phyloP scores from a whole-genome alignment of 1,284 basidiomycete species.

The Tilletiaria anomala region DNA sequence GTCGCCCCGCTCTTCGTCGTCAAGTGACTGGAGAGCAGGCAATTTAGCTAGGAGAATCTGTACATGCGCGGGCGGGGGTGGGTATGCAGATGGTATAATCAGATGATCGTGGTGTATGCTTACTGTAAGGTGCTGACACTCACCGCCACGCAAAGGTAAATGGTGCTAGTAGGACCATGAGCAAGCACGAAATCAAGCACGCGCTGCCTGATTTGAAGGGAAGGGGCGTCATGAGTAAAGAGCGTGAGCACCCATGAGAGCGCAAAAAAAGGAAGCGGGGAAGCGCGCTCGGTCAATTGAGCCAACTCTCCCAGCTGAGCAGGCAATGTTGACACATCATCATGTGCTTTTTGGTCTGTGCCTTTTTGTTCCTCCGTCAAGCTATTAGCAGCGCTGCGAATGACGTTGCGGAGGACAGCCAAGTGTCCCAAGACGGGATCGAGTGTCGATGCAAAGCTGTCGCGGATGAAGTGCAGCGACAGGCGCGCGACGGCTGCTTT shows the following conservation, averaged over 20 bases:
- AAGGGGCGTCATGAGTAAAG: slow-evolving; percentile 72
- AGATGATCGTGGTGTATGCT: no score
- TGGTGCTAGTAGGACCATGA: no score
- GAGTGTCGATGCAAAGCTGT: slow-evolving; percentile 71
- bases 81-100: no score
- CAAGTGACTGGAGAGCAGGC: no score
- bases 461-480: slow-evolving; percentile 65
- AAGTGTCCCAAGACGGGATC: slow-evolving; percentile 72
- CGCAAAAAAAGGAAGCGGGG: slow-evolving; percentile 67
- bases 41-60: no score
- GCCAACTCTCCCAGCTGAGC: slow-evolving; percentile 44
- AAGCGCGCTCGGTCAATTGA: no score
- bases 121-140: no score
- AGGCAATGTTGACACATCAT: slow-evolving; percentile 51
- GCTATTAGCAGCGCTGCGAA: slow-evolving; percentile 49
- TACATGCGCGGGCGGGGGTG: no score
- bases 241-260: slow-evolving; percentile 78
- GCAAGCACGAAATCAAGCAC: slow-evolving; percentile 74
- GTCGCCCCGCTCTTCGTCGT: no score
- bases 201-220: slow-evolving; percentile 53
- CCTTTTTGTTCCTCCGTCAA: no score
- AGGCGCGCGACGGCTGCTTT: slow-evolving; percentile 46
- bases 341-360: no score
- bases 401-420: slow-evolving; percentile 44
- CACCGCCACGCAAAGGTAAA: no score